phyloP scores from a whole-genome alignment of 371 early-diverging fungal species.

The Mucor sp. region DNA sequence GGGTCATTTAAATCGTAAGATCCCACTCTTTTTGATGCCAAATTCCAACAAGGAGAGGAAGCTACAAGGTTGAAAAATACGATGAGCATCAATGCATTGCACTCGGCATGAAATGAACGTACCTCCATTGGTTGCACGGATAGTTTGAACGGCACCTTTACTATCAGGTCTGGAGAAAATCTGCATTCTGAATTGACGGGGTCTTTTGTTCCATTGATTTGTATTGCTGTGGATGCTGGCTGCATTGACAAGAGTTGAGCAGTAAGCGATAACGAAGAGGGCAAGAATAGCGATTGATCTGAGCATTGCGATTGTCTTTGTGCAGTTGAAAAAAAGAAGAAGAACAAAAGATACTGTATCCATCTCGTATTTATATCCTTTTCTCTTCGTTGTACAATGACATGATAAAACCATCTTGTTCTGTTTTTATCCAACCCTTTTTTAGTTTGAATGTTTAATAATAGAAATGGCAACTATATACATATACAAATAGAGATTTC shows the following conservation, averaged over 20 bases:
- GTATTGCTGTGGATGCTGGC: background rate
- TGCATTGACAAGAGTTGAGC: background rate
- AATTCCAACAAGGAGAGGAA: slow-evolving; percentile 24
- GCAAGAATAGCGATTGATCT: background rate
- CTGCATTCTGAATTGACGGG: slow-evolving; percentile 32
- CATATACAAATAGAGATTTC: background rate
- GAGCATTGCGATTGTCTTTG: background rate
- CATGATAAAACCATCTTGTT: background rate
- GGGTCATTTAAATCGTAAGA: slow-evolving; percentile 33
- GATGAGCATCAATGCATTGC: background rate
- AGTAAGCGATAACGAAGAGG: background rate
- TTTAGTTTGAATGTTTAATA: background rate
- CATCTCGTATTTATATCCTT: background rate
- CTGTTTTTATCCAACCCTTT: background rate
- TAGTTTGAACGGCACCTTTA: slow-evolving; percentile 23
- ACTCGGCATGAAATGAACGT: background rate
- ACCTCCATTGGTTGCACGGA: slow-evolving; percentile 23
- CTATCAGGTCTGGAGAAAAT: slow-evolving; percentile 23
- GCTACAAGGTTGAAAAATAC: slow-evolving; percentile 4
- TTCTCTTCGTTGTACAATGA: background rate
- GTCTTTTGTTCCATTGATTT: slow-evolving; percentile 22
- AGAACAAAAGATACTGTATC: background rate
- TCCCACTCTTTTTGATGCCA: slow-evolving; percentile 28
- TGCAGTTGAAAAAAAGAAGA: background rate
- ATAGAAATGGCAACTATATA: background rate